A percentile compares a stretch with the other conserved stretches of the same genome.
Evolutionary conservation across 306 rosid genomes (phyloP).

Genomic region (Ormosia emarginata): DNA sequence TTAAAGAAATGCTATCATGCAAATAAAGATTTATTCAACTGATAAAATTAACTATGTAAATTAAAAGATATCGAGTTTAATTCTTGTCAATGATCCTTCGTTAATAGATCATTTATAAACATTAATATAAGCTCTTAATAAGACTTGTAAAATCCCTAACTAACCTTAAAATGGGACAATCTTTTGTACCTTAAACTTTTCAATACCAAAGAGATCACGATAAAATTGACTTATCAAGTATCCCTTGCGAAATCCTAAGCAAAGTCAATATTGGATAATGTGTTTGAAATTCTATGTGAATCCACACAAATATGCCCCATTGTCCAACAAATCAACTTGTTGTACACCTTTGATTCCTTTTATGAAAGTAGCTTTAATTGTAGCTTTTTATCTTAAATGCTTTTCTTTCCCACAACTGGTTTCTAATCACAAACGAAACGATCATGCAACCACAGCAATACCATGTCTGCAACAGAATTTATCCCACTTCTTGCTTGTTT

Average conservation of each 20-base stretch:
- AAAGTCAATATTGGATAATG: constrained; percentile 11
- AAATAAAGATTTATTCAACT: too few relatives aligned
- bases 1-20: too few relatives aligned
- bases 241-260: not conserved
- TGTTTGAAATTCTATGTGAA: constrained; percentile 28
- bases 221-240: not conserved
- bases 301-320: constrained; percentile 20
- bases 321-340: constrained; percentile 5
- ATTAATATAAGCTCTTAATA: too few relatives aligned
- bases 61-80: too few relatives aligned
- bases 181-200: not conserved
- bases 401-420: not conserved
- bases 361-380: not conserved
- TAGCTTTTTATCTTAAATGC: not conserved
- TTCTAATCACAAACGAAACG: too few relatives aligned
- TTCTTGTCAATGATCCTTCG: too few relatives aligned
- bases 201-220: not conserved
- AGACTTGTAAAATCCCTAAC: too few relatives aligned
- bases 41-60: too few relatives aligned
- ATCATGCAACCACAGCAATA: too few relatives aligned
- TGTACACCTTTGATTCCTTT: not conserved
- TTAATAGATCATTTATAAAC: too few relatives aligned
- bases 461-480: too few relatives aligned
- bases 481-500: not conserved
- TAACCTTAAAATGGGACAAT: not conserved